phyloP scores from a whole-genome alignment of 371 early-diverging fungal genomes.

The Mucor irregularis region DNA sequence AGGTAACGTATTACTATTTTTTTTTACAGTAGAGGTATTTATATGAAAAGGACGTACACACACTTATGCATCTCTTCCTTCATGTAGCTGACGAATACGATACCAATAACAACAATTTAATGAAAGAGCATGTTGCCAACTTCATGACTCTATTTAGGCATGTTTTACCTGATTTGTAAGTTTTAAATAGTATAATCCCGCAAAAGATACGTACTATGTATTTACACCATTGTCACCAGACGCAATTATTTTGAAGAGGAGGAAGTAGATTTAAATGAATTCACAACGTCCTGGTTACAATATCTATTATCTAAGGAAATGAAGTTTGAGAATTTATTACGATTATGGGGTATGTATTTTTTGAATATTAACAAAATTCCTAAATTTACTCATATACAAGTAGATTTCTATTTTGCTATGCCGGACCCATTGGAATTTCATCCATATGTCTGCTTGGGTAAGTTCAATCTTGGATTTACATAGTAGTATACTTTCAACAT shows the following conservation, averaged over 20 bases:
- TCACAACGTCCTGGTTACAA: conserved; percentile 81
- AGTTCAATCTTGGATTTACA: not conserved
- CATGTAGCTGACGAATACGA: conserved; percentile 52
- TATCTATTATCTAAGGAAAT: conserved; percentile 75
- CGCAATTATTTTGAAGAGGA: conserved; percentile 90
- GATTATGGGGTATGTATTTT: conserved; percentile 64
- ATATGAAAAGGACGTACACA: not conserved
- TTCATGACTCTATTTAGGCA: conserved; percentile 73
- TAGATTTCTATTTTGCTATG: conserved; percentile 73
- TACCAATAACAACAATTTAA: conserved; percentile 36
- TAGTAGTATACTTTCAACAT: not conserved
- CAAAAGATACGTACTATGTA: no score
- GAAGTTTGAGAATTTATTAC: conserved; percentile 68
- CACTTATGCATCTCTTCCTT: not conserved
- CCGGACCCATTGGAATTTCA: conserved; percentile 69
- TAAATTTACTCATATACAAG: not conserved
- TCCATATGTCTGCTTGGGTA: conserved; percentile 67
- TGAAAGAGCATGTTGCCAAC: conserved; percentile 63
- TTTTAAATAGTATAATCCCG: conserved; percentile 5
- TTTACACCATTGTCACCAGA: conserved; percentile 10
- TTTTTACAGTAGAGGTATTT: no score
- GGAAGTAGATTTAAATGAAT: conserved; percentile 82
- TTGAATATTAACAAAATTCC: not conserved
- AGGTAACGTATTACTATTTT: no score
- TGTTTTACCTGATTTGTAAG: conserved; percentile 64